Evolutionary conservation across 257 asterid species (phyloP), one percentile per base, ranked within the genome.

Genomic region (Rehmannia glutinosa): DNA sequence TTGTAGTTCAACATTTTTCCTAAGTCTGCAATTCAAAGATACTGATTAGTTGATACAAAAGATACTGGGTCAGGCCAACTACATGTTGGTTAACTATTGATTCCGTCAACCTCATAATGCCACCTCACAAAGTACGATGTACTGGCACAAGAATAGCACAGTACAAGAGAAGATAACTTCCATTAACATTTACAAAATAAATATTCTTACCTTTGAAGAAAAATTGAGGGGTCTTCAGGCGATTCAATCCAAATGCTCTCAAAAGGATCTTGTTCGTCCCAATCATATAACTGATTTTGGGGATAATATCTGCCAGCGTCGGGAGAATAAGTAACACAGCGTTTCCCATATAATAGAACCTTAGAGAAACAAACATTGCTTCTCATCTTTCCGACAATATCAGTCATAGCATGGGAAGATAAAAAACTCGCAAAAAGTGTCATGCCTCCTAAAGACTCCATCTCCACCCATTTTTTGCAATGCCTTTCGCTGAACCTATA

Each of bases 241-340:
- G 87, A 78, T 12, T 85, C 85, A 27, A 83, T 81, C 92, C 92
- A 85, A 24, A 83, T 73, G 64, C 79, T 69, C 63, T 81, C 81
- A 42, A 72, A 70, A 4, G 83, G 83, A 46, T 85, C 78, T 66
- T 78, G 82, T 33, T 77, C 78, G 24, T 78, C 80, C 89, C 87
- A 83, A 50, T 83, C 80, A 53, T 76, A 68, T 42, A 24, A 57
- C 56, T 73, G 73, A 51, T 83, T 85, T 0, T 1, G n/a, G 64
- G 97, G 98, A 55, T 87, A 92, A 71, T 87, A 92, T 65, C 98
- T 8, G 15, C 70, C 65, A n/a, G n/a, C 13, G 79, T 75, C 71
- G n/a, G 10, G 84, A 0, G 93, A 87, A 66, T 84, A 92, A 0
- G 89, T n/a, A 54, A 89, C 83, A 65, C 98, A 92, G 0, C 91